These are phyloP conservation scores for Scheffersomyces lignosus DNA, from an alignment of 805 yeast species.

Conservation along the genomic window DNA sequence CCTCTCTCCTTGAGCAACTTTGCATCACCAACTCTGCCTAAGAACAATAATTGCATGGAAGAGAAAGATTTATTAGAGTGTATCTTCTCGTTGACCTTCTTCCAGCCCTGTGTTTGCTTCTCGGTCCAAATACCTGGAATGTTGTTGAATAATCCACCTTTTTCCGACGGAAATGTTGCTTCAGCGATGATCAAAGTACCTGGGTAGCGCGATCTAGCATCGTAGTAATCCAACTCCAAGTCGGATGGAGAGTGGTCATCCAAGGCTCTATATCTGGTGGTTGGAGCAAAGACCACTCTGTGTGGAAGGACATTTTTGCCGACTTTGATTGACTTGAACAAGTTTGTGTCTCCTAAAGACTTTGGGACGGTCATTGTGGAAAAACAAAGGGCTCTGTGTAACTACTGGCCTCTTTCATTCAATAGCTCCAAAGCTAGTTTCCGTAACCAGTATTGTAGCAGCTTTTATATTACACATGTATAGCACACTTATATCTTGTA, in stretches of 20 bases:
- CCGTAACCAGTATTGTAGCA: too few relatives aligned
- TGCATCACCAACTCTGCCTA: slow-evolving; percentile 32
- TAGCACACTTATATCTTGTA: too few relatives aligned
- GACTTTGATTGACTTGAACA: slow-evolving; percentile 47
- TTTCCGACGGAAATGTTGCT: slow-evolving; percentile 49
- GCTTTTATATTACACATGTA: too few relatives aligned
- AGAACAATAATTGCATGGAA: slow-evolving; percentile 12
- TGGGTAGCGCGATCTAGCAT: slow-evolving; percentile 50
- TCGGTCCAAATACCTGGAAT: slow-evolving; percentile 18
- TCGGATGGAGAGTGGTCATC: slow-evolving; percentile 46
- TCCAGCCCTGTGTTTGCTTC: slow-evolving; percentile 30
- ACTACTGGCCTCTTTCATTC: too few relatives aligned
- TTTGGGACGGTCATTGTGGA: too few relatives aligned
- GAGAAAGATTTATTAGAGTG: slow-evolving; percentile 12
- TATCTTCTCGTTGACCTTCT: slow-evolving; percentile 11
- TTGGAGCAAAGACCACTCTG: slow-evolving; percentile 50
- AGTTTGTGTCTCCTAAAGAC: slow-evolving; percentile 29
- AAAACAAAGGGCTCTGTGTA: too few relatives aligned
- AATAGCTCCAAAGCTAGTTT: too few relatives aligned
- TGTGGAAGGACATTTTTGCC: slow-evolving; percentile 38
- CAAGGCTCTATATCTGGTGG: slow-evolving; percentile 47
- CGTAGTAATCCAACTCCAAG: slow-evolving; percentile 53
- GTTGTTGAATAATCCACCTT: slow-evolving; percentile 13
- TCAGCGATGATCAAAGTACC: slow-evolving; percentile 65
- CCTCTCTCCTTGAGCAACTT: slow-evolving; percentile 34